Evolutionary conservation across 2,329 filamentous ascomycete genomes (phyloP).

Genomic region (Whalleya microplaca): DNA sequence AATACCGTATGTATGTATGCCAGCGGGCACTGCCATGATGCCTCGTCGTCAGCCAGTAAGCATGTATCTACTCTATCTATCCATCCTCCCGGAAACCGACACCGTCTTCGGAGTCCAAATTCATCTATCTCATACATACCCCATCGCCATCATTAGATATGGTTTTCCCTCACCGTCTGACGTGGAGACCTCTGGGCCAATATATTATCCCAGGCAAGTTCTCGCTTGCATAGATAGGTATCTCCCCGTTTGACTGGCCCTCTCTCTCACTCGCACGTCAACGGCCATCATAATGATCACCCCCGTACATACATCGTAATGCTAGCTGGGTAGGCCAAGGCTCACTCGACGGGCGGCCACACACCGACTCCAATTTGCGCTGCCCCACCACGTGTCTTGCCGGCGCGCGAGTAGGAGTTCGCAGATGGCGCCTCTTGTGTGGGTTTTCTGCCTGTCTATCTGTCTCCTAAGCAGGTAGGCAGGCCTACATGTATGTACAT

Average conservation of each 20-base stretch:
- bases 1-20: background rate
- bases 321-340: conserved; percentile 2
- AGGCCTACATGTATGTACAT: background rate
- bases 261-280: background rate
- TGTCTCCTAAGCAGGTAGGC: conserved; percentile 1
- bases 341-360: conserved; percentile 2
- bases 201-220: background rate
- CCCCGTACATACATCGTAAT: background rate
- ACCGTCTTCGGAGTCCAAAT: background rate
- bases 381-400: conserved; percentile 19
- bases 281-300: background rate
- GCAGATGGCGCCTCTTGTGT: conserved; percentile 12
- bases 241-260: background rate
- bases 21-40: background rate
- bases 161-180: background rate
- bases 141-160: background rate
- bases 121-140: background rate
- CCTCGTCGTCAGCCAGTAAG: no score
- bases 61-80: no score
- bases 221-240: background rate
- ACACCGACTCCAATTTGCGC: conserved; percentile 26
- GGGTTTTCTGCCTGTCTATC: no score
- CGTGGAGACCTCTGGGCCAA: background rate
- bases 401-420: conserved; percentile 27
- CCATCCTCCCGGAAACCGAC: no score